Conservation (phyloP, 169 alveolate species). For the Plasmodium gonderi region DNA sequence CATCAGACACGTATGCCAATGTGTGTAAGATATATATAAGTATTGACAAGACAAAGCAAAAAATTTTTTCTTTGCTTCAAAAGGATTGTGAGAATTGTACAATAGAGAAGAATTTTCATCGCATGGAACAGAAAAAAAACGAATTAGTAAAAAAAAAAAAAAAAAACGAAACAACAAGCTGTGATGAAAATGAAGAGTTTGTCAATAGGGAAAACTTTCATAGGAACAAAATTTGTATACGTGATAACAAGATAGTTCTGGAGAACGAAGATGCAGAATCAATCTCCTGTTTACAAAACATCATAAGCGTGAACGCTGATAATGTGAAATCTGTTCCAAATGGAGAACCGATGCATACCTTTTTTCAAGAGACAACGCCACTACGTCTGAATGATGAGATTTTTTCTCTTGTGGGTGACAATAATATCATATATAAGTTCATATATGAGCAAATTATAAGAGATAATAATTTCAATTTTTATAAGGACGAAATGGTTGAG, state of each 20-base stretch:
- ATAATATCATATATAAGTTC: constrained; percentile 32
- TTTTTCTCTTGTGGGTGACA: constrained; percentile 15
- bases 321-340: not conserved
- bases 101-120: not conserved
- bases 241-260: not conserved
- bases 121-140: not conserved
- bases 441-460: constrained; percentile 10
- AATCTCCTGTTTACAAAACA: not conserved
- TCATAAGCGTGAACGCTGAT: not conserved
- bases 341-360: not conserved
- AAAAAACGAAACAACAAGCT: not conserved
- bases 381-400: not conserved
- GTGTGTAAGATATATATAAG: constrained; percentile 1
- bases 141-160: not conserved
- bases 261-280: not conserved
- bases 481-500: not conserved
- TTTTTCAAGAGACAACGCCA: not conserved
- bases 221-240: constrained; percentile 19
- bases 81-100: not conserved
- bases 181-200: not conserved
- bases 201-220: not conserved
- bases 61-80: not conserved
- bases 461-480: constrained; percentile 1
- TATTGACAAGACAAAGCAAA: not conserved
- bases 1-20: constrained; percentile 1